Percentiles rank a stretch among this genome's conserved stretches.
Conservation (phyloP, 257 asterid species). For the Nicotiana benthamiana region DNA sequence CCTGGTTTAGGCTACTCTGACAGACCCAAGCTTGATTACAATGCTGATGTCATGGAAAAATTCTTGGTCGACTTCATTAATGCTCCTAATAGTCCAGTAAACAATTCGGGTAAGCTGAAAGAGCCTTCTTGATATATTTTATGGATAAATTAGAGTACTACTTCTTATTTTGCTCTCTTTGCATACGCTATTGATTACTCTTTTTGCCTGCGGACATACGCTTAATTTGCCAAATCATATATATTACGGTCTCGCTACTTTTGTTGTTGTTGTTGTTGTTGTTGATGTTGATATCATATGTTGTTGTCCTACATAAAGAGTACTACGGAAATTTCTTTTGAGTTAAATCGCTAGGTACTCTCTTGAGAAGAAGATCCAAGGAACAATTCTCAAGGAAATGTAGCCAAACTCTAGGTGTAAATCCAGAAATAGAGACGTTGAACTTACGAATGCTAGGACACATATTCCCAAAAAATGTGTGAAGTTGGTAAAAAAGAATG, state of each 20-base stretch:
- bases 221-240: not conserved
- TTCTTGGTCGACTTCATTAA: conserved; percentile 72
- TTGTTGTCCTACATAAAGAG: not conserved
- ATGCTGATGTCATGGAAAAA: conserved; percentile 81
- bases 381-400: not conserved
- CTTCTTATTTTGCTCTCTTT: not conserved
- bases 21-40: conserved; percentile 76
- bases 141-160: not conserved
- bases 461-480: not conserved
- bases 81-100: conserved; percentile 55
- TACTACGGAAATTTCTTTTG: not conserved
- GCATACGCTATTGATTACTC: not conserved
- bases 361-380: not conserved
- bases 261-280: not conserved
- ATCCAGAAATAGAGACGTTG: not conserved
- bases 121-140: not conserved
- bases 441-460: not conserved
- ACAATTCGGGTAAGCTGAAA: conserved; percentile 39
- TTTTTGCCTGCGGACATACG: not conserved
- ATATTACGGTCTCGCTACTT: not conserved
- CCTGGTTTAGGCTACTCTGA: conserved; percentile 93
- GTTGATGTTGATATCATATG: not conserved
- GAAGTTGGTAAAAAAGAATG: not conserved
- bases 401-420: not conserved
- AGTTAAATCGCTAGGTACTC: not conserved